Conservation (phyloP, 192 early-diverging fungal genomes). For the Coemansia sp. region DNA sequence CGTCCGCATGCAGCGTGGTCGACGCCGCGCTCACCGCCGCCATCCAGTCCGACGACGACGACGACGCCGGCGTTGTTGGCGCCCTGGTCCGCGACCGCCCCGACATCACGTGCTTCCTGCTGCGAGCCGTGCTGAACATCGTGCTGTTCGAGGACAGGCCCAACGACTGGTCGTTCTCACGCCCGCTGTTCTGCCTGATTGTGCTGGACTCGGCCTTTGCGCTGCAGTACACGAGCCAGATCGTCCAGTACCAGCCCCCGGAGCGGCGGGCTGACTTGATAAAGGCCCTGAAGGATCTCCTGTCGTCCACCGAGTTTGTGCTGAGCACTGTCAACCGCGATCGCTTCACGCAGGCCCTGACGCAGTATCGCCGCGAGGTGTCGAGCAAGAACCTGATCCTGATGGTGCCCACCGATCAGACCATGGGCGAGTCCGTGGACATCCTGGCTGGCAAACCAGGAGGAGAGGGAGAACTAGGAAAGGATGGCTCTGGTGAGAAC, state of each 20-base stretch:
- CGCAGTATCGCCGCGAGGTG: constrained; percentile 39
- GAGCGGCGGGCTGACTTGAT: constrained; percentile 45
- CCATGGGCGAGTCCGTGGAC: constrained; percentile 38
- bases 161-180: constrained; percentile 78
- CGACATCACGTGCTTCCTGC: constrained; percentile 61
- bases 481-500: too few species aligned
- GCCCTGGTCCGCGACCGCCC: constrained; percentile 32
- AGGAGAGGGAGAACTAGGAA: background rate
- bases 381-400: constrained; percentile 42
- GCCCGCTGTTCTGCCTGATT: constrained; percentile 75
- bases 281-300: constrained; percentile 34
- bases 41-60: constrained; percentile 45
- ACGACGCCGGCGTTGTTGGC: constrained; percentile 15
- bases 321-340: constrained; percentile 34
- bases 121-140: constrained; percentile 65
- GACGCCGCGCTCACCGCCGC: constrained; percentile 68
- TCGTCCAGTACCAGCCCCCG: constrained; percentile 45
- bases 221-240: constrained; percentile 38
- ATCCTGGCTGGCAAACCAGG: constrained; percentile 9
- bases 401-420: constrained; percentile 51
- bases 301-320: constrained; percentile 34
- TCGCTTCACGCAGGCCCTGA: constrained; percentile 37
- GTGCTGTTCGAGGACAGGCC: constrained; percentile 75
- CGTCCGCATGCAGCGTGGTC: constrained; percentile 64
- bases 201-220: constrained; percentile 64